Evolutionary conservation across 2,329 filamentous ascomycete species (phyloP).

Genomic region (Phialophora macrospora): DNA sequence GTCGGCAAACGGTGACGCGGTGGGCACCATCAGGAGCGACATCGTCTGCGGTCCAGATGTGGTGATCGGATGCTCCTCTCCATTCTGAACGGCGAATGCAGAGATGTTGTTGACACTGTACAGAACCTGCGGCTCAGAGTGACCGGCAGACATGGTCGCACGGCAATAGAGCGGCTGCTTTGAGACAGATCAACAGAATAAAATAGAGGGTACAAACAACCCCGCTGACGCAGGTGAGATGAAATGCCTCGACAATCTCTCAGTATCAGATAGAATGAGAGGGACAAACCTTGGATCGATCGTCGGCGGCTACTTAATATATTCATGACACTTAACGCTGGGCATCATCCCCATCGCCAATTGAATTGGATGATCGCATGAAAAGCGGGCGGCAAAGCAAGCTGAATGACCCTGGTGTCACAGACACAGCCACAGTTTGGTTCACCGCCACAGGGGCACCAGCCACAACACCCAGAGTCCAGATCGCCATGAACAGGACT

Average conservation of each 20-base stretch:
- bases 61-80: slow-evolving; percentile 80
- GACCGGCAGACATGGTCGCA: slow-evolving; percentile 48
- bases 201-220: not conserved
- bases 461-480: not conserved
- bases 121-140: slow-evolving; percentile 61
- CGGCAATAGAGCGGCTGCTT: slow-evolving; percentile 21
- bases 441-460: slow-evolving; percentile 10
- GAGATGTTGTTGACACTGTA: slow-evolving; percentile 76
- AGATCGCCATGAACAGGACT: not conserved
- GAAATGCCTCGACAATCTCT: not conserved
- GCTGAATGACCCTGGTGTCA: slow-evolving; percentile 11
- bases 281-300: slow-evolving; percentile 9
- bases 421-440: slow-evolving; percentile 7
- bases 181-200: not conserved
- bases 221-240: not conserved
- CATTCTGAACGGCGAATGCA: slow-evolving; percentile 89
- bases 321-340: slow-evolving; percentile 16
- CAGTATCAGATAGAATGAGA: not conserved
- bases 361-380: slow-evolving; percentile 15
- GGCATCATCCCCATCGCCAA: slow-evolving; percentile 18
- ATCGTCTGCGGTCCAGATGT: slow-evolving; percentile 86
- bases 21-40: slow-evolving; percentile 94
- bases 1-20: slow-evolving; percentile 70
- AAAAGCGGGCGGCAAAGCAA: slow-evolving; percentile 19
- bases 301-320: slow-evolving; percentile 22